phyloP scores from a whole-genome alignment of 352 stramenopile genomes.

The Phytopythium delawarense region DNA sequence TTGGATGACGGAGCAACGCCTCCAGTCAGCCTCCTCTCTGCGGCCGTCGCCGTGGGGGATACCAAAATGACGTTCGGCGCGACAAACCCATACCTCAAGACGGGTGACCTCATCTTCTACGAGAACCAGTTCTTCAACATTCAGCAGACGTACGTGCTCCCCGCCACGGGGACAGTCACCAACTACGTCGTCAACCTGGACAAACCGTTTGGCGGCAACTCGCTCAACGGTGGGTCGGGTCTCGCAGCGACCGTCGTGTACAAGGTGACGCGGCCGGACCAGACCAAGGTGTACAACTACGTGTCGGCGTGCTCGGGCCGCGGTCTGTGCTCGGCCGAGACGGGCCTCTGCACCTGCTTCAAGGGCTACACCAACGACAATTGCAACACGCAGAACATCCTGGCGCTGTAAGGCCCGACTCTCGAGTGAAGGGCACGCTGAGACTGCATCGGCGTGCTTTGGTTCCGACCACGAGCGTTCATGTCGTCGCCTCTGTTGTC shows the following conservation, averaged over 20 bases:
- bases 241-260: slow-evolving; percentile 12
- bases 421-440: not conserved
- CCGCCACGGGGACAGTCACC: no score
- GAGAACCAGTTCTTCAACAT: slow-evolving; percentile 60
- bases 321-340: slow-evolving; percentile 59
- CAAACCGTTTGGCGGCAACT: slow-evolving; percentile 42
- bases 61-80: slow-evolving; percentile 12
- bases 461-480: no score
- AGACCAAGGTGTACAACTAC: slow-evolving; percentile 54
- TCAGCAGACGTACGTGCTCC: slow-evolving; percentile 11
- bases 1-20: slow-evolving; percentile 2
- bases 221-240: slow-evolving; percentile 11
- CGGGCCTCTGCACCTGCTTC: slow-evolving; percentile 82
- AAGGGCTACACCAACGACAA: slow-evolving; percentile 89
- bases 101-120: slow-evolving; percentile 43
- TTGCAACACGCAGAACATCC: slow-evolving; percentile 79
- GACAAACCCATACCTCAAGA: not conserved
- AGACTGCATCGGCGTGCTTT: not conserved
- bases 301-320: slow-evolving; percentile 71
- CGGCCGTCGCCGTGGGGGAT: slow-evolving; percentile 9
- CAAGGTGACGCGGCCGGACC: slow-evolving; percentile 25
- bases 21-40: no score
- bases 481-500: not conserved
- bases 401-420: slow-evolving; percentile 41
- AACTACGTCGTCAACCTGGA: slow-evolving; percentile 25